Evolutionary conservation across 1,139 yeast species (phyloP).

Genomic region (Meyerozyma carpophila): DNA sequence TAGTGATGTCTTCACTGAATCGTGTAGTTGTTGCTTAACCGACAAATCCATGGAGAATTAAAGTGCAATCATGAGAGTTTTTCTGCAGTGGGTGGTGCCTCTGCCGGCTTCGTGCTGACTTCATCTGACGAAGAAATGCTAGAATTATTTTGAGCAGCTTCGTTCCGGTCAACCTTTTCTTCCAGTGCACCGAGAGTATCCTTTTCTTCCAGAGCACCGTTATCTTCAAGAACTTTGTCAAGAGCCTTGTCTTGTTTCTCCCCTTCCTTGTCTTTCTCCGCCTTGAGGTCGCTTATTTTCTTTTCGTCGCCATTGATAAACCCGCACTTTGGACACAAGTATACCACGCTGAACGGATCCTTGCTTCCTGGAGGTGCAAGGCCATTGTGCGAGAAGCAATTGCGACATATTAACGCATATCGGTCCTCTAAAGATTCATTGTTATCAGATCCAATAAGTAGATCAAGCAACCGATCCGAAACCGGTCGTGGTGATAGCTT

Average conservation of each 20-base stretch:
- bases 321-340: conserved; percentile 74
- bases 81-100: no score
- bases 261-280: background rate
- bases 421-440: conserved; percentile 55
- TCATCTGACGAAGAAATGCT: no score
- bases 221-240: no score
- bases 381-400: conserved; percentile 71
- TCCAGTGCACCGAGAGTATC: no score
- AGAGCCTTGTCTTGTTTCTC: background rate
- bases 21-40: no score
- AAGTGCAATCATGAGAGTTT: no score
- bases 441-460: conserved; percentile 69
- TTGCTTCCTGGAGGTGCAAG: conserved; percentile 69
- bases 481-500: conserved; percentile 16
- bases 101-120: no score
- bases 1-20: no score
- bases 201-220: no score
- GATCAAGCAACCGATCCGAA: conserved; percentile 44
- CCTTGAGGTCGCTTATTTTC: background rate
- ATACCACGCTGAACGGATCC: conserved; percentile 50
- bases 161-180: no score
- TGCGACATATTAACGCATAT: conserved; percentile 67
- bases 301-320: conserved; percentile 39
- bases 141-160: no score
- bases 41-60: no score